Conservation (phyloP, 768 basidiomycete species). For the Calvatia gigantea region DNA sequence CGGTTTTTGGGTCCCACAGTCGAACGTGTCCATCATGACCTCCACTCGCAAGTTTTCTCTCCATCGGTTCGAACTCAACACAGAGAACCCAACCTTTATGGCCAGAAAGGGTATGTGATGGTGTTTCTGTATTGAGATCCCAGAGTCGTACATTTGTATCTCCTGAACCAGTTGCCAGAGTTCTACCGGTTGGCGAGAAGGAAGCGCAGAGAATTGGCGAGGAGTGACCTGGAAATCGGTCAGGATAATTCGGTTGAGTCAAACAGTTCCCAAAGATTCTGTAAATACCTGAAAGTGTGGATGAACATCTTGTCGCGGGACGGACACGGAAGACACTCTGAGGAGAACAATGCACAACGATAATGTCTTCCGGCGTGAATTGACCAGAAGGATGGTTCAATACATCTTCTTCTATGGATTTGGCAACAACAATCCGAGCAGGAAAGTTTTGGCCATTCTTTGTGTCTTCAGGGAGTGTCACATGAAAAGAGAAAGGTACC, state of each 20-base stretch:
- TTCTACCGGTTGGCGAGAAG: constrained; percentile 89
- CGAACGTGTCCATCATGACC: constrained; percentile 91
- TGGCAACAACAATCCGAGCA: constrained; percentile 78
- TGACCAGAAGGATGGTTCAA: constrained; percentile 66
- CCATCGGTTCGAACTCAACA: constrained; percentile 95
- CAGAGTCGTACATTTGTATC: constrained; percentile 91
- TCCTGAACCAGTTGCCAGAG: constrained; percentile 93
- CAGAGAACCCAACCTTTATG: constrained; percentile 97
- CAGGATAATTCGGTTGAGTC: background rate
- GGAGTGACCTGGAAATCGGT: constrained; percentile 62
- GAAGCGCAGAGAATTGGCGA: constrained; percentile 93
- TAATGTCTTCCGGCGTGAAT: constrained; percentile 83
- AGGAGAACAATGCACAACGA: constrained; percentile 87
- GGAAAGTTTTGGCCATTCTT: constrained; percentile 49
- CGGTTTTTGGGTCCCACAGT: constrained; percentile 92
- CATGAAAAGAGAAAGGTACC: constrained; percentile 89
- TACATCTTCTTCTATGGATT: constrained; percentile 81
- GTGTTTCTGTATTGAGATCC: constrained; percentile 92
- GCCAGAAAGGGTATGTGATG: constrained; percentile 81
- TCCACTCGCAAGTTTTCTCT: constrained; percentile 87
- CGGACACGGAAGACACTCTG: constrained; percentile 95
- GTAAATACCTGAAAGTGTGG: constrained; percentile 75
- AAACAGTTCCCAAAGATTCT: background rate
- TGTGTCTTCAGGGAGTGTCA: constrained; percentile 61
- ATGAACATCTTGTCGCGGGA: constrained; percentile 91